Conservation (phyloP, 352 stramenopile genomes). For the Pythium pyrilobum region DNA sequence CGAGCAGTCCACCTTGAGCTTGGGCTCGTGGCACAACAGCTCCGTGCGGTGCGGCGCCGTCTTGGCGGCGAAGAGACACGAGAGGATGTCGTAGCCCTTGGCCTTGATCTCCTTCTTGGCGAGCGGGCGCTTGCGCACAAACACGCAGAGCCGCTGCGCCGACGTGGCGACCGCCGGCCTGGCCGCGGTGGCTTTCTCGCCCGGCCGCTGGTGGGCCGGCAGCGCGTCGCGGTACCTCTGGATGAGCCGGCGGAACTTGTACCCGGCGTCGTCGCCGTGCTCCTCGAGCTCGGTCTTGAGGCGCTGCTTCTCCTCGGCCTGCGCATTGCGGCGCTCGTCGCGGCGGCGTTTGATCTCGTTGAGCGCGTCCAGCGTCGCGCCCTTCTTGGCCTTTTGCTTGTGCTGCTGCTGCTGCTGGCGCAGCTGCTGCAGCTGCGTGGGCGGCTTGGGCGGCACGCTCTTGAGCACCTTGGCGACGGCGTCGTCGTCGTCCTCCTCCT, state of each 20-base stretch:
- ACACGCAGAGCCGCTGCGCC: slow-evolving; percentile 42
- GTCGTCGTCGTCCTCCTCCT: slow-evolving; percentile 1
- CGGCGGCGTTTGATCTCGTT: slow-evolving; percentile 72
- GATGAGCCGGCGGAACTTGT: slow-evolving; percentile 74
- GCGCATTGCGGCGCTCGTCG: slow-evolving; percentile 43
- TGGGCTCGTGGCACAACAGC: slow-evolving; percentile 68
- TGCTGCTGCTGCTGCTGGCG: slow-evolving; percentile 8
- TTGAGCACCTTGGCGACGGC: slow-evolving; percentile 4
- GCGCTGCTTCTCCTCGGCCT: slow-evolving; percentile 63
- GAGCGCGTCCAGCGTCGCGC: slow-evolving; percentile 37
- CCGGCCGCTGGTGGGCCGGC: slow-evolving; percentile 23
- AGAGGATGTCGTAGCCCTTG: slow-evolving; percentile 65
- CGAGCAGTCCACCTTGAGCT: slow-evolving; percentile 66
- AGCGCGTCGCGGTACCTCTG: slow-evolving; percentile 45
- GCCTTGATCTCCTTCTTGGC: slow-evolving; percentile 59
- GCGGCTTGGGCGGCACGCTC: slow-evolving; percentile 7
- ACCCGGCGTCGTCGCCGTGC: slow-evolving; percentile 65
- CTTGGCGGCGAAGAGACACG: slow-evolving; percentile 28
- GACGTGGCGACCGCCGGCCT: background rate
- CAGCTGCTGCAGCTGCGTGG: slow-evolving; percentile 21
- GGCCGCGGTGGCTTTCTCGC: too few relatives aligned
- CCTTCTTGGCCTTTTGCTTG: slow-evolving; percentile 30
- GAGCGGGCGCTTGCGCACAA: slow-evolving; percentile 64
- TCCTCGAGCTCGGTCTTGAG: slow-evolving; percentile 55
- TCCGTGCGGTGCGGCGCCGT: slow-evolving; percentile 6